These are phyloP conservation scores for Domatiomyces globalis DNA, from an alignment of 2,329 filamentous ascomycete genomes.

Conservation along the genomic window DNA sequence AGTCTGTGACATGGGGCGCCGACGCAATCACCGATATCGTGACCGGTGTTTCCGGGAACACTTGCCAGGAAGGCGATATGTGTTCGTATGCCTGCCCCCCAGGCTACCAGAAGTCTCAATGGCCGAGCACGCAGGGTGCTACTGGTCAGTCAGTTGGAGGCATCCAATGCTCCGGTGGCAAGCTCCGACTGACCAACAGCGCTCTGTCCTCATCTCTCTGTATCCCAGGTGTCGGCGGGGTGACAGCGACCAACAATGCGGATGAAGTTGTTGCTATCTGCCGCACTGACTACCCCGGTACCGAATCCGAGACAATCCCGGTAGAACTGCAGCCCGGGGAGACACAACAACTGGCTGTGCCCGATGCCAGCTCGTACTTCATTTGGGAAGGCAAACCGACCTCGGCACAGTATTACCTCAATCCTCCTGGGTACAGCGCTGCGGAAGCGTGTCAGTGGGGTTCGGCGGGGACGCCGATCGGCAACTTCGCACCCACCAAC, in stretches of 20 bases:
- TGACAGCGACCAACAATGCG: conserved; percentile 65
- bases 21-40: conserved; percentile 50
- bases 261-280: conserved; percentile 56
- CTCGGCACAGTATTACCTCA: conserved; percentile 93
- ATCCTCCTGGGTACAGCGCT: conserved; percentile 56
- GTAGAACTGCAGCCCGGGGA: conserved; percentile 47
- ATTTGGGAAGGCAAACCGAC: conserved; percentile 59
- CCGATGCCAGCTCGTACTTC: conserved; percentile 59
- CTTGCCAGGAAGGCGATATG: conserved; percentile 51
- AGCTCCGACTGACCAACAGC: conserved; percentile 62
- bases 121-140: conserved; percentile 62
- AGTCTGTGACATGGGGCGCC: conserved; percentile 40
- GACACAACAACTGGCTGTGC: conserved; percentile 56
- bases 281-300: conserved; percentile 86
- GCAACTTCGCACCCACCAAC: conserved; percentile 83
- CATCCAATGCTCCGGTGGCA: conserved; percentile 58
- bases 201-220: conserved; percentile 56
- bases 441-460: conserved; percentile 67
- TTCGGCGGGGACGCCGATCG: conserved; percentile 40
- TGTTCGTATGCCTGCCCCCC: conserved; percentile 90
- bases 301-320: conserved; percentile 75
- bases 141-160: conserved; percentile 80
- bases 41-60: conserved; percentile 46
- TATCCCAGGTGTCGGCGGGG: conserved; percentile 52
- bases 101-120: conserved; percentile 86